Conservation (phyloP, 2,329 filamentous ascomycete species). For the Bertia moriformis region DNA sequence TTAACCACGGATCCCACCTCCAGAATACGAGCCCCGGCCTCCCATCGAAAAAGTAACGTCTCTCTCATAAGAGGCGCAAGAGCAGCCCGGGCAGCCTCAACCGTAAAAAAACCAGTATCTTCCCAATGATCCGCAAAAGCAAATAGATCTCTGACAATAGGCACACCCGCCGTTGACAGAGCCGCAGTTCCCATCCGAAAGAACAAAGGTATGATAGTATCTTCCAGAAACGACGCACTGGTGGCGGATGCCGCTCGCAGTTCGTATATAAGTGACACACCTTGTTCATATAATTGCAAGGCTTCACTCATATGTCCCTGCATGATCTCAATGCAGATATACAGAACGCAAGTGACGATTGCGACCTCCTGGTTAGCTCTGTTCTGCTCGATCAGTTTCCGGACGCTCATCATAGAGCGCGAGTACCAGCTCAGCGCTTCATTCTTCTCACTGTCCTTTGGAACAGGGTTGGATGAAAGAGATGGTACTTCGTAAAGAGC, state of each 20-base stretch:
- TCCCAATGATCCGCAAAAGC: background rate
- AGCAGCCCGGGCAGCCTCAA: background rate
- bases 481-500: slow-evolving; percentile 3
- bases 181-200: background rate
- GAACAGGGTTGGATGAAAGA: background rate
- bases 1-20: background rate
- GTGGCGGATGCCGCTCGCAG: background rate
- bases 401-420: background rate
- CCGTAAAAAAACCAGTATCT: background rate
- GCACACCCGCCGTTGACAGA: background rate
- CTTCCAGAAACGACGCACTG: background rate
- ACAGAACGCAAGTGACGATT: background rate
- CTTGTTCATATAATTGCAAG: background rate
- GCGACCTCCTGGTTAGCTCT: background rate
- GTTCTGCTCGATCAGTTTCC: background rate
- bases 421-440: background rate
- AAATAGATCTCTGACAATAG: background rate
- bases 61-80: background rate
- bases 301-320: background rate
- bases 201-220: slow-evolving; percentile 1
- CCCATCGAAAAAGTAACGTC: background rate
- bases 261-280: background rate
- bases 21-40: background rate
- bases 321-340: background rate
- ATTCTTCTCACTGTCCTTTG: background rate